Conservation (phyloP, 2,329 filamentous ascomycete genomes). For the Cercospora brassicicola region DNA sequence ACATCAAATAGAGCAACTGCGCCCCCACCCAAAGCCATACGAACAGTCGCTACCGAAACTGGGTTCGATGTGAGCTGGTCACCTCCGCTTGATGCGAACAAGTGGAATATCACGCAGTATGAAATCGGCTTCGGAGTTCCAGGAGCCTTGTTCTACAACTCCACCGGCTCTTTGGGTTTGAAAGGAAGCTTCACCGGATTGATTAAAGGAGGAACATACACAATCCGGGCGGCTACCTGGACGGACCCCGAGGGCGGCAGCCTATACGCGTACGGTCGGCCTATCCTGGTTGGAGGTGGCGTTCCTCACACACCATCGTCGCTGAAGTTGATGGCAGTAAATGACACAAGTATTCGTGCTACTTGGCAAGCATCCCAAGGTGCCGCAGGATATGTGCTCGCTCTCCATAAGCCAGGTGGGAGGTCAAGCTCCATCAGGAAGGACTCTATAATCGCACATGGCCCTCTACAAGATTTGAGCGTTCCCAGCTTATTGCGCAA, state of each 20-base stretch:
- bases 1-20: background rate
- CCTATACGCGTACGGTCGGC: background rate
- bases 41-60: background rate
- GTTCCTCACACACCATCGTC: background rate
- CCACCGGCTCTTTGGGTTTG: background rate
- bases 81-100: background rate
- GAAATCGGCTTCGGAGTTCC: background rate
- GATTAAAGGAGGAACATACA: background rate
- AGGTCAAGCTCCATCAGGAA: background rate
- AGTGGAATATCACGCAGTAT: conserved; percentile 9
- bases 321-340: background rate
- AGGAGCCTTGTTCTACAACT: background rate
- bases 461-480: background rate
- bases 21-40: background rate
- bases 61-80: conserved; percentile 6
- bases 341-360: background rate
- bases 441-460: background rate
- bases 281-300: conserved; percentile 1
- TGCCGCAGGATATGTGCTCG: background rate
- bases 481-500: background rate
- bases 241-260: background rate
- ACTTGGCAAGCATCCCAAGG: background rate
- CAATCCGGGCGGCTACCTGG: background rate
- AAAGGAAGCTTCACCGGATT: background rate
- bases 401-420: background rate